A percentile compares a stretch with the other conserved stretches of the same genome.
Evolutionary conservation across 2,329 filamentous ascomycete species (phyloP).

Genomic region (Penicillium expansum): DNA sequence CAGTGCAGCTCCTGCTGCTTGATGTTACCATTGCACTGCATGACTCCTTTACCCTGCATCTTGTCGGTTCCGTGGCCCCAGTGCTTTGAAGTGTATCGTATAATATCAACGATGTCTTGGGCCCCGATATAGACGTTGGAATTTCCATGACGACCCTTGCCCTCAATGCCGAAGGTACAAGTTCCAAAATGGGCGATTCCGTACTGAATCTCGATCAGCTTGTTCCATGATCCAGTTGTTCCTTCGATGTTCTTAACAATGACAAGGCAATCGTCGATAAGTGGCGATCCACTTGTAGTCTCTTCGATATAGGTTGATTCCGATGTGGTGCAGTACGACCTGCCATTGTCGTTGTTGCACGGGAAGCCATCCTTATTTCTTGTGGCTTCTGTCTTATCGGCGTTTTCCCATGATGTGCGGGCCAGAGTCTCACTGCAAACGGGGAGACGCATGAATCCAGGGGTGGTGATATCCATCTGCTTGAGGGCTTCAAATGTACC

Average conservation of each 20-base stretch:
- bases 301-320: background rate
- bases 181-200: background rate
- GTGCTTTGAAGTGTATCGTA: background rate
- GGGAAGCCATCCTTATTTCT: background rate
- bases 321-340: background rate
- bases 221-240: background rate
- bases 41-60: background rate
- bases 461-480: background rate
- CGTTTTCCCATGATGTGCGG: background rate
- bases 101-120: background rate
- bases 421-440: background rate
- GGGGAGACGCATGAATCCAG: background rate
- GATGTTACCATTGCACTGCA: background rate
- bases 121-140: background rate
- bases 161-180: background rate
- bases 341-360: background rate
- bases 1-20: background rate
- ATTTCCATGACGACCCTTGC: background rate
- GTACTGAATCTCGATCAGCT: background rate
- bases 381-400: background rate
- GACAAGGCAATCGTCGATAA: background rate
- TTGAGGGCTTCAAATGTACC: background rate
- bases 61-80: background rate
- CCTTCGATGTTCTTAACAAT: background rate
- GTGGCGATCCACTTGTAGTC: background rate